Evolutionary conservation across 257 asterid genomes (phyloP).

Genomic region (Cinchona pubescens): DNA sequence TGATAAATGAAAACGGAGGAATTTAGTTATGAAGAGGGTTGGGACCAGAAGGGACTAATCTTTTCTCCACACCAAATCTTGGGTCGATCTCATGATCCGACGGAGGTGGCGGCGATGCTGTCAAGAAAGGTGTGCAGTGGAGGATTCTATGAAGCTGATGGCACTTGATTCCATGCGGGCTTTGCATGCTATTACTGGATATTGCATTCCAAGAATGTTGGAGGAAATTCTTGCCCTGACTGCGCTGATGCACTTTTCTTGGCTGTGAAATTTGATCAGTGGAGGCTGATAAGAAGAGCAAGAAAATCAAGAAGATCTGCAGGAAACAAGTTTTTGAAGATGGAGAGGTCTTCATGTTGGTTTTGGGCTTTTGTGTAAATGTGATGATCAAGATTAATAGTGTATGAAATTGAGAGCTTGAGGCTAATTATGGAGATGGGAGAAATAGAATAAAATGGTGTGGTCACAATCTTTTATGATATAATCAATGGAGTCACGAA

Average conservation of each 20-base stretch:
- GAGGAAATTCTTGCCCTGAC: conserved; percentile 6
- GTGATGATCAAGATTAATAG: not conserved
- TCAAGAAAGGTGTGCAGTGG: conserved; percentile 51
- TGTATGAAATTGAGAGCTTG: no score
- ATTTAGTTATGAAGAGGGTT: conserved; percentile 80
- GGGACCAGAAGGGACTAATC: conserved; percentile 90
- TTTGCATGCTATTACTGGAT: conserved; percentile 9
- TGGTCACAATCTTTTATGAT: conserved; percentile 1
- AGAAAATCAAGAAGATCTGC: conserved; percentile 9
- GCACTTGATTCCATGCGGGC: conserved; percentile 29
- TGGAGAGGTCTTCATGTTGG: conserved; percentile 30
- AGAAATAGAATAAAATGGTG: not conserved
- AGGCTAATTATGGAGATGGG: not conserved
- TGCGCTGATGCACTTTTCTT: not conserved
- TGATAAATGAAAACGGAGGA: not conserved
- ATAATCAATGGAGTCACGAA: conserved; percentile 29
- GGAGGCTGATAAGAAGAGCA: conserved; percentile 16
- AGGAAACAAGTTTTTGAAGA: conserved; percentile 11
- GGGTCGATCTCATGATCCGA: conserved; percentile 58
- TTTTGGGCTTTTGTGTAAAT: not conserved
- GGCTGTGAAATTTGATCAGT: conserved; percentile 1
- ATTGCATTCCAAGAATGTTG: conserved; percentile 30
- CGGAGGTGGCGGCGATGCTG: conserved; percentile 27
- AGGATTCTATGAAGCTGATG: conserved; percentile 50
- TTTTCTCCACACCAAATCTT: conserved; percentile 68